A percentile compares a stretch with the other conserved stretches of the same genome.
Evolutionary conservation across 331 rosid genomes (phyloP).

Genomic region (Quercus phellos): DNA sequence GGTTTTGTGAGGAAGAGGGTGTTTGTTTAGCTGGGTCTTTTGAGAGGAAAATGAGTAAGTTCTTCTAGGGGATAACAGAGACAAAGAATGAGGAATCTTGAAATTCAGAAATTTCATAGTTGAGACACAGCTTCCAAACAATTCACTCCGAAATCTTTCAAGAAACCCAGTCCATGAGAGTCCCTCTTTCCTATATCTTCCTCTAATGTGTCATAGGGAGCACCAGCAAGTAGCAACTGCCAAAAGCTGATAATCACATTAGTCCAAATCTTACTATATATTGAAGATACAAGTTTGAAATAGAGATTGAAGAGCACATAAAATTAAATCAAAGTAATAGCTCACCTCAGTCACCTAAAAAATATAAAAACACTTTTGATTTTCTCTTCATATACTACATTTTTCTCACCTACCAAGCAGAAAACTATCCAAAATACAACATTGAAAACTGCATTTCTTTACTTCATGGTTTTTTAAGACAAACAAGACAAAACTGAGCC

Average conservation of each 20-base stretch:
- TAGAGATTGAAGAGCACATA: slow-evolving; percentile 14
- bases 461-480: neutral
- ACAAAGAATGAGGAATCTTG: too few species aligned
- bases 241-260: slow-evolving; percentile 68
- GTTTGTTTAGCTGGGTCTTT: too few species aligned
- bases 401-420: neutral
- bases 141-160: slow-evolving; percentile 78
- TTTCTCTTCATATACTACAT: neutral
- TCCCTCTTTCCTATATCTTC: slow-evolving; percentile 91
- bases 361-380: slow-evolving; percentile 16
- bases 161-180: slow-evolving; percentile 71
- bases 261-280: slow-evolving; percentile 36
- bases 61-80: too few species aligned
- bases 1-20: too few species aligned
- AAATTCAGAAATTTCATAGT: too few species aligned
- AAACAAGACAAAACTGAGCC: neutral
- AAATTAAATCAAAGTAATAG: slow-evolving; percentile 9
- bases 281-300: slow-evolving; percentile 1
- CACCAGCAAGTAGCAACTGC: slow-evolving; percentile 71
- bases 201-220: slow-evolving; percentile 92
- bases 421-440: neutral
- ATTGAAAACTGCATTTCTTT: neutral
- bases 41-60: too few species aligned
- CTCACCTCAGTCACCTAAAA: slow-evolving; percentile 84
- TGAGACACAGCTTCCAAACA: neutral